Base-by-base conservation (phyloP, 495 filamentous ascomycete genomes). In the Penicillium antarcticum region DNA sequence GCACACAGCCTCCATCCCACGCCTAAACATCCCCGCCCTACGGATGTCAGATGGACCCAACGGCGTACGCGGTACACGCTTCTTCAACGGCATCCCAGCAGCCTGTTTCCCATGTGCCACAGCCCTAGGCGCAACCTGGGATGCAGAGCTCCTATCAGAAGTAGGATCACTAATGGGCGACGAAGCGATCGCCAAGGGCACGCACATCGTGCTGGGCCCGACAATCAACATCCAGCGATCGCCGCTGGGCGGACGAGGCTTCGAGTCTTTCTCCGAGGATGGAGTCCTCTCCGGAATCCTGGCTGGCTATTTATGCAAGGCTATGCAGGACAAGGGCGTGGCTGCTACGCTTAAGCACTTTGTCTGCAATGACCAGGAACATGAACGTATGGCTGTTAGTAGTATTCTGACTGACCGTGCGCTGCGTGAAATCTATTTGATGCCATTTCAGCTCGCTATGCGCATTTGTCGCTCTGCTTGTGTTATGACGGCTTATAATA, bases 241-340 rank as follows among this genome's bases (percentile, higher is more conserved):
- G 1, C 88, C 88, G 3, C 75, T 91, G 0, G 88, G 88, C 8
- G 88, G 88, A 6, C 79, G 88, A 52, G 86, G 86, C 33, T 92
- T 91, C 56, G 88, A 92, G 67, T 87, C 82, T 2, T 83, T 91
- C 46, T 89, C 88, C 5, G 88, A 91, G 57, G 88, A 92, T 60
- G 87, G 87, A 7, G 71, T 86, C 8, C 74, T 92, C 2, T 80
- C 87, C 4, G 88, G 88, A 0, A 75, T 76, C 5, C 69, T 86
- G 18, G 87, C 88, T 16, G 87, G 84, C 0, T 70, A 82, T 36
- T 72, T 87, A 26, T 80, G 84, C 51, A 82, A 81, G 54, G 87
- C 87, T 10, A 79, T 92, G 34, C 86, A 92, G 63, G 77, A 76
- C 29, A 85, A 80, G 33, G 85, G 86, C 3, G 80, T 91, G 18